Evolutionary conservation across 192 early-diverging fungal species (phyloP), one percentile per base, ranked within the genome.

Genomic region (Dissophora globulifera): DNA sequence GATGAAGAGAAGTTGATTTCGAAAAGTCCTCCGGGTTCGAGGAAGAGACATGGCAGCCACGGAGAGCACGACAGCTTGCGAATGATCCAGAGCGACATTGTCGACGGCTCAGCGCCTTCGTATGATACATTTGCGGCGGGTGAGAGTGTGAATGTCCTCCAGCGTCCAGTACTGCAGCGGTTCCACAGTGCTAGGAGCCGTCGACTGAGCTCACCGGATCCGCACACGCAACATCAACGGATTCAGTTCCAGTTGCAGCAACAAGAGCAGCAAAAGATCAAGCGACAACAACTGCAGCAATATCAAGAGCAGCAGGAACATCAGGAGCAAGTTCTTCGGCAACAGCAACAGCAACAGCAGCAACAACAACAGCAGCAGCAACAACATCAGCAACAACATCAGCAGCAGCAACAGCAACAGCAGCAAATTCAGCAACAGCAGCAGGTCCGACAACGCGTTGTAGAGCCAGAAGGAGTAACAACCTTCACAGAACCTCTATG

Each of bases 401-500:
- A n/a, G n/a, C n/a, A n/a, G 19, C 41, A 41, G 22, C 43, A 45
- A 46, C 61, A 49, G 16, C 60, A 52, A 25, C 55, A 43, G 23
- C 69, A 78, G 41, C 52, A 41, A 8, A 32, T 63, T 46, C 58
- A 69, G 45, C 59, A 55, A 32, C 52, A 30, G 25, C 57, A 50
- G 26, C 58, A 46, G 17, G 19, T 32, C 20, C 58, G 69, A 58
- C 49, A 68, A 32, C 40, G 58, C 16, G 47, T 70, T 4, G 51
- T 55, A 0, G 74, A 70, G 38, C 51, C 59, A 3, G 82, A 85
- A 50, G 79, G 80, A 13, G 62, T 80, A 2, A 82, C 83, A 0
- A 63, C 67, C 3, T 88, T 91, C 27, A 85, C 90, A 5, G 94
- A 94, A 46, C 86, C 90, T 12, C 58, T 95, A 9, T 88, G 92